Base-by-base conservation (phyloP, 192 early-diverging fungal genomes). In the Piromyces finnis region DNA sequence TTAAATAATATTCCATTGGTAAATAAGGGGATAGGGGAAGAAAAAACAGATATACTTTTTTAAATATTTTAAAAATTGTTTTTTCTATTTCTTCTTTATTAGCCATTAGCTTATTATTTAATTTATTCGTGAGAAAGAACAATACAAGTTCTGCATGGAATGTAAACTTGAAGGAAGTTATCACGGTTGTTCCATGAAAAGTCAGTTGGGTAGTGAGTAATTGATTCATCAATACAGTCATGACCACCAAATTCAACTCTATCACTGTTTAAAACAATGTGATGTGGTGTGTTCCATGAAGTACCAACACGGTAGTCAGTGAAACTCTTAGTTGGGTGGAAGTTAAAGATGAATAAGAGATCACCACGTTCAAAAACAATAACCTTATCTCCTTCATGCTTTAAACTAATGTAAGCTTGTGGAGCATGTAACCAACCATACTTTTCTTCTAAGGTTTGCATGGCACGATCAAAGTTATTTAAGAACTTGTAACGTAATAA, bases 281-380 rank as follows among this genome's bases (percentile, higher is more conserved):
- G 86, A 87, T 96, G 87, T 27, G 41, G 41, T 4, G 41, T 51
- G 0, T 89, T 77, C 84, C 88, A 88, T 15, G 87, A 87, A 12
- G 90, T 88, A 36, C 94, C 96, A 29, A 98, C 85, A 79, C 92
- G 91, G 84, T 98, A 98, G 84, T 97, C 96, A 12, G 90, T 84
- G 83, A 91, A 97, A 68, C 92, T 94, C 77, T 94, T 83, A 39
- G 92, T 91, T 13, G 94, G 92, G 84, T 97, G 90, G 86, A 97
- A 97, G 84, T 98, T 98, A 89, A 98, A 97, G 77, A 97, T 89
- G 86, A 95, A 98, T 51, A 98, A 82, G 77, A 95, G 89, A 78
- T 90, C 87, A 41, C 91, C 95, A 32, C 95, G 93, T 85, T 98
- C 97, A 89, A 96, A 97, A 12, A 89, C 93, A 83, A 98, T 88